Percentiles rank a stretch among this genome's conserved stretches.
Conservation (phyloP, 2,329 filamentous ascomycete species). For the Scedosporium dehoogii region DNA sequence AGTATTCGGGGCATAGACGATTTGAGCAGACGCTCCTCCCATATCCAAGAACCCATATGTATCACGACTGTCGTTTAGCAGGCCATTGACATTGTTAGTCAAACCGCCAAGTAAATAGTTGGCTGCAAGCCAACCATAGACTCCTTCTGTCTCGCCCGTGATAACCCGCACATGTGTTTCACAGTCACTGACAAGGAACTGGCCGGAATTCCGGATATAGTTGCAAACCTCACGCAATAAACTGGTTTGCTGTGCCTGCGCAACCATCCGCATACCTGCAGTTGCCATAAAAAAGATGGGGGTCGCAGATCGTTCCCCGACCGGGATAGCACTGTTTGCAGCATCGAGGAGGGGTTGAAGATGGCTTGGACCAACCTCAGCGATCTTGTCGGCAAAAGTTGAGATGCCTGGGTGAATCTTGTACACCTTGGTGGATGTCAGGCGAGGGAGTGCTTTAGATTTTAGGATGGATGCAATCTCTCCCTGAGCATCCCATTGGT, state of each 20-base stretch:
- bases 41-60: conserved; percentile 98
- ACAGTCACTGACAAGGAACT: conserved; percentile 86
- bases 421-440: conserved; percentile 80
- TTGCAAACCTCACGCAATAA: conserved; percentile 72
- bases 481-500: conserved; percentile 78
- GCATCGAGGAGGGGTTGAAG: conserved; percentile 71
- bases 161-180: conserved; percentile 86
- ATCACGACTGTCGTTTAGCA: conserved; percentile 62
- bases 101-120: conserved; percentile 94
- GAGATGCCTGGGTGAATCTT: conserved; percentile 93
- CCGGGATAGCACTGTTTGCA: conserved; percentile 68
- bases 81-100: conserved; percentile 65
- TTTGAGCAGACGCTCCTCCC: conserved; percentile 95
- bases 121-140: conserved; percentile 95
- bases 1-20: conserved; percentile 89
- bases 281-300: conserved; percentile 94
- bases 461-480: conserved; percentile 30
- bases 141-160: conserved; percentile 83
- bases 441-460: conserved; percentile 51
- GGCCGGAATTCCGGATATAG: conserved; percentile 66
- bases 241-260: conserved; percentile 58
- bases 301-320: conserved; percentile 67
- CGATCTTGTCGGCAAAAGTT: conserved; percentile 70
- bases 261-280: conserved; percentile 84
- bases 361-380: conserved; percentile 71